These are phyloP conservation scores for Neolentinus lepideus DNA, from an alignment of 1,284 basidiomycete genomes.

Conservation along the genomic window DNA sequence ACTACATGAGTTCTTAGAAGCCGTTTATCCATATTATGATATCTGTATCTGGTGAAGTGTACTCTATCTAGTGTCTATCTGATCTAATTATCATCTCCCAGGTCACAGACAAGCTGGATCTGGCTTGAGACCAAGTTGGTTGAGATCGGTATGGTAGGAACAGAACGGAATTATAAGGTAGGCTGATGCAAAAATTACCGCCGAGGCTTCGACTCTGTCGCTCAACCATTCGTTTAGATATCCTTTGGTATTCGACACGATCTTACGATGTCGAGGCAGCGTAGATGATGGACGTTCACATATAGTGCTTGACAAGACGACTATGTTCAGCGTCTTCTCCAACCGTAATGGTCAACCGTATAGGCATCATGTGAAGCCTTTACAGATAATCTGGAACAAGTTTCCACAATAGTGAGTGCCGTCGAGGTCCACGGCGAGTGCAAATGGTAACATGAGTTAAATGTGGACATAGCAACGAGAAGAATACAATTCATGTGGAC, in stretches of 20 bases:
- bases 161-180: slow-evolving; percentile 65
- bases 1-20: slow-evolving; percentile 78
- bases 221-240: slow-evolving; percentile 30
- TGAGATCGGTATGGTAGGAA: slow-evolving; percentile 80
- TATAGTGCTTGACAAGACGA: slow-evolving; percentile 75
- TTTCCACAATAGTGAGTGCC: slow-evolving; percentile 67
- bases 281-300: not conserved
- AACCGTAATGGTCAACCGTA: slow-evolving; percentile 67
- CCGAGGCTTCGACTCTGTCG: too few species aligned
- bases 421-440: not conserved
- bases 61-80: not conserved
- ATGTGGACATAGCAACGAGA: slow-evolving; percentile 40
- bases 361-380: slow-evolving; percentile 77
- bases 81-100: slow-evolving; percentile 15
- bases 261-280: not conserved
- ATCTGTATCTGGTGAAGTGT: slow-evolving; percentile 70
- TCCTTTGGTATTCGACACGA: slow-evolving; percentile 38
- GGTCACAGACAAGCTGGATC: slow-evolving; percentile 85
- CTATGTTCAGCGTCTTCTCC: slow-evolving; percentile 87
- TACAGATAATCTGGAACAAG: slow-evolving; percentile 84
- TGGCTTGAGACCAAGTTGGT: slow-evolving; percentile 90
- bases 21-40: slow-evolving; percentile 77
- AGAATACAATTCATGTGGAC: slow-evolving; percentile 85
- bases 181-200: slow-evolving; percentile 8
- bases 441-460: not conserved